Base-by-base conservation (phyloP, 345 rosid species). In the Lumnitzera littorea region DNA sequence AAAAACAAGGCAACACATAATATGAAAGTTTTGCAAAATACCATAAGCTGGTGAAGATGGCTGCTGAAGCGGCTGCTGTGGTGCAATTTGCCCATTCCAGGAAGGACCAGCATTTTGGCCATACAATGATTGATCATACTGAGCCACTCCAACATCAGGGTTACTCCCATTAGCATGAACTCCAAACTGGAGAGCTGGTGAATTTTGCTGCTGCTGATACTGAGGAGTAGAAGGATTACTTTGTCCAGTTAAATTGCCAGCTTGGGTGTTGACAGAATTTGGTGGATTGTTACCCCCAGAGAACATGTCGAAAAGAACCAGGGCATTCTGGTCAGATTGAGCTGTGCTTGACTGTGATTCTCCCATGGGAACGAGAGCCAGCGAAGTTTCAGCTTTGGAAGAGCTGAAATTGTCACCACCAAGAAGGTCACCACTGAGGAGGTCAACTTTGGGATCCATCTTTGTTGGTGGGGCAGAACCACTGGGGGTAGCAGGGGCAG, bases 361-460 rank as follows among this genome's bases (percentile, higher is more conserved):
- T 60, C 80, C 91, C 55, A 86, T 78, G 71, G 94, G 84, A 74
- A 91, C 96, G 63, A 95, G 84, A 67, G 99, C 96, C 57, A 84
- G 79, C 60, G 88, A 80, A 70, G 36, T 67, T 0, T 79, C 84
- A 27, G 80, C 82, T 76, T 84, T 77, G 7, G 88, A 91, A 51
- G 88, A 82, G 72, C 67, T 64, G 68, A 65, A 85, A 65, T 82
- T 84, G 75, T 95, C 99, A 36, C 99, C 99, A 63, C 99, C 90
- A 74, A 95, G 87, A 57, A 91, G 86, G 72, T 95, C 99, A 62
- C 99, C 99, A 65, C 99, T 95, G 75, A 95, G 87, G 58, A 95
- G 86, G 72, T 95, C 99, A 62, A 91, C 74, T 73, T 85, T 95
- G 53, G 89, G 78, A 77, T 77, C 76, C 58, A 70, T 80, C 36